Percentiles rank a stretch among this genome's conserved stretches.
These are phyloP conservation scores for Rheum nobile DNA, from an alignment of 148 eudicot genomes.

Conservation along the genomic window DNA sequence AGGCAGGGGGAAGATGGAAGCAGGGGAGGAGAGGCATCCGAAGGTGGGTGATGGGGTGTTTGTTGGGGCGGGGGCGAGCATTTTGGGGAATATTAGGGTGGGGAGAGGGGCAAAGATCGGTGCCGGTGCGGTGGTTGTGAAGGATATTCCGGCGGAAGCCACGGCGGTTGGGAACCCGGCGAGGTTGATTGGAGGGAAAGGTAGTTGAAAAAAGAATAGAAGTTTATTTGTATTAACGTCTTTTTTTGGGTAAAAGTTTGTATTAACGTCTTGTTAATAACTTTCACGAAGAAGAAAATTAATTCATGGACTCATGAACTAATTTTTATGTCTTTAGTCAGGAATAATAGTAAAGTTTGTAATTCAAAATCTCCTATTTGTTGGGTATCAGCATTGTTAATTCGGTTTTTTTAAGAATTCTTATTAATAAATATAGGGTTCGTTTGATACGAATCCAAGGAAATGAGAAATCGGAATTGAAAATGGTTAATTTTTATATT, in stretches of 20 bases:
- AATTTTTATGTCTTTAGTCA: too few species aligned
- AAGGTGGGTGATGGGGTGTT: constrained; percentile 73
- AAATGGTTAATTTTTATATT: too few species aligned
- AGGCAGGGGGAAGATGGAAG: constrained; percentile 55
- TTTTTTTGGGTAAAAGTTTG: neutral
- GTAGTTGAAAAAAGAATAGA: neutral
- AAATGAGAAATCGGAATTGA: too few species aligned
- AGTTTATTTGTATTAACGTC: neutral
- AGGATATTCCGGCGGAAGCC: constrained; percentile 47
- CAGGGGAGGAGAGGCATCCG: constrained; percentile 70
- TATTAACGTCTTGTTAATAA: neutral
- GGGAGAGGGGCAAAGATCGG: constrained; percentile 83
- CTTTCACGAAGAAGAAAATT: neutral
- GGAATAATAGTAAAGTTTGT: neutral
- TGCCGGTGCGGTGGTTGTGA: constrained; percentile 66
- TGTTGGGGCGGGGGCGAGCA: constrained; percentile 74
- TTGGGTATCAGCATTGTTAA: too few species aligned
- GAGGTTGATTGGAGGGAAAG: constrained; percentile 62
- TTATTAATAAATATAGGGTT: too few species aligned
- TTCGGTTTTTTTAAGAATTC: too few species aligned
- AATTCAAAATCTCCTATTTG: neutral
- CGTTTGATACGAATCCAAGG: too few species aligned
- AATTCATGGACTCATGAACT: neutral
- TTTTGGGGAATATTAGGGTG: constrained; percentile 61
- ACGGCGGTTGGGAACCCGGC: constrained; percentile 90